A percentile compares a stretch with the other conserved stretches of the same genome.
These are phyloP conservation scores for Phytophthora pseudosyringae DNA, from an alignment of 352 stramenopile species.

Conservation along the genomic window DNA sequence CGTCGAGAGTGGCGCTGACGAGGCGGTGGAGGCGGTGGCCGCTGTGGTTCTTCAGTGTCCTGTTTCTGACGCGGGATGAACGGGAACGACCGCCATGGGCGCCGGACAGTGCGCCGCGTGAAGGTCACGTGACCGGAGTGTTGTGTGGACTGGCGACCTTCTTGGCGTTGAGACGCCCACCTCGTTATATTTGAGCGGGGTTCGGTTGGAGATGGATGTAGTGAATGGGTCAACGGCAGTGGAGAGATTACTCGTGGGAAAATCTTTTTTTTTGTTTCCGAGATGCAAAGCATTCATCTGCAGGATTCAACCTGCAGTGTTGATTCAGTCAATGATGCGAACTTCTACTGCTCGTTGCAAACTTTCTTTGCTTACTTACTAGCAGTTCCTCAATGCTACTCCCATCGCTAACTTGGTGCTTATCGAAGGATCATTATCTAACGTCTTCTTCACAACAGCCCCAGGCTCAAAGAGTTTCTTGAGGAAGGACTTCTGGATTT, in stretches of 20 bases:
- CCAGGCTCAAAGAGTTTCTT: too few species aligned
- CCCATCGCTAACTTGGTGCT: too few species aligned
- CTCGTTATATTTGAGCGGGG: constrained; percentile 12
- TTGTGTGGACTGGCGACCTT: constrained; percentile 27
- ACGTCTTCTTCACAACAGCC: too few species aligned
- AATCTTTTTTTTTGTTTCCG: too few species aligned
- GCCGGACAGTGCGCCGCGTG: constrained; percentile 5
- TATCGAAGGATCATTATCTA: too few species aligned
- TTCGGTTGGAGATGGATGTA: neutral
- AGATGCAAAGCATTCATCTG: too few species aligned
- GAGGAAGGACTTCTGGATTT: too few species aligned
- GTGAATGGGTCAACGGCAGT: neutral
- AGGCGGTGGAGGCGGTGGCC: constrained; percentile 27
- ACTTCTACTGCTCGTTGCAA: too few species aligned
- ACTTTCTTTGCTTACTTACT: too few species aligned
- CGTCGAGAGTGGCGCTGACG: constrained; percentile 25
- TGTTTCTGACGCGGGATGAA: constrained; percentile 31
- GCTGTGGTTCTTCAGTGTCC: constrained; percentile 25
- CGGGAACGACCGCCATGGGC: constrained; percentile 6
- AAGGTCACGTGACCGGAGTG: constrained; percentile 22
- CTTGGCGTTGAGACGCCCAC: constrained; percentile 17
- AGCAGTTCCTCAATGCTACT: too few species aligned
- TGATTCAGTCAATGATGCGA: too few species aligned
- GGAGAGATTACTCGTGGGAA: neutral
- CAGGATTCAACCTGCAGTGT: too few species aligned